phyloP scores from a whole-genome alignment of 2,329 filamentous ascomycete genomes.

The Neopestalotiopsis sp. region DNA sequence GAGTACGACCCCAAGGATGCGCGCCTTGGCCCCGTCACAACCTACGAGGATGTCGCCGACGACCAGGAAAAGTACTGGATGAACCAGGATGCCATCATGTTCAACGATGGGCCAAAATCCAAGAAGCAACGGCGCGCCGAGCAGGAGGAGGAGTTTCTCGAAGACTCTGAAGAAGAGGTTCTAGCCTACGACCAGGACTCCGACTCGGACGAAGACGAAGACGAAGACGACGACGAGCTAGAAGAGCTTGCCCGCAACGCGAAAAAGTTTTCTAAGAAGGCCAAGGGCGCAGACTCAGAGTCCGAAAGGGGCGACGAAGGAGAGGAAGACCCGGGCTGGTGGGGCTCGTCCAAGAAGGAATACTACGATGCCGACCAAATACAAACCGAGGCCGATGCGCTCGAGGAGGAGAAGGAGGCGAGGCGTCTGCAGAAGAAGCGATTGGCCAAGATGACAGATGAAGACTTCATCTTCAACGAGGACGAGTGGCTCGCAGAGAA shows the following conservation, averaged over 20 bases:
- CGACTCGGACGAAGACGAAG: conserved; percentile 44
- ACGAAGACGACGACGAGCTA: conserved; percentile 44
- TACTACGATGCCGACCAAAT: conserved; percentile 86
- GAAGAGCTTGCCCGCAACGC: conserved; percentile 51
- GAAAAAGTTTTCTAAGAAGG: conserved; percentile 29
- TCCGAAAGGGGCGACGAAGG: conserved; percentile 48
- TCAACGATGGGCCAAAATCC: conserved; percentile 80
- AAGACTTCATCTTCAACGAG: conserved; percentile 93
- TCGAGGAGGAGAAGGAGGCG: conserved; percentile 92
- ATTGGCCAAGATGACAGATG: conserved; percentile 84
- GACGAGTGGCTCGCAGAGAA: conserved; percentile 77
- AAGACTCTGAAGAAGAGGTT: conserved; percentile 68
- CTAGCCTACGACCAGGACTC: conserved; percentile 54
- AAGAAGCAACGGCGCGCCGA: conserved; percentile 77
- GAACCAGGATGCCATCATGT: conserved; percentile 83
- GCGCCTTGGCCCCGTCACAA: conserved; percentile 64
- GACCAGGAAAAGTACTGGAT: conserved; percentile 94
- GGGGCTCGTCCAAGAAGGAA: conserved; percentile 87
- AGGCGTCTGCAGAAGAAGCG: conserved; percentile 90
- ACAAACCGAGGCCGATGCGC: conserved; percentile 60
- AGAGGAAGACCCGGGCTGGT: conserved; percentile 71
- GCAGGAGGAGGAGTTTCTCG: conserved; percentile 68
- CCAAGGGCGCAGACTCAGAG: conserved; percentile 40
- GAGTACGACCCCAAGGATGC: conserved; percentile 64
- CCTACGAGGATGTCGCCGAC: conserved; percentile 86